Evolutionary conservation across 495 filamentous ascomycete species (phyloP), one percentile per base, ranked within the genome.

Genomic region (Lasiosphaeris hirsuta): DNA sequence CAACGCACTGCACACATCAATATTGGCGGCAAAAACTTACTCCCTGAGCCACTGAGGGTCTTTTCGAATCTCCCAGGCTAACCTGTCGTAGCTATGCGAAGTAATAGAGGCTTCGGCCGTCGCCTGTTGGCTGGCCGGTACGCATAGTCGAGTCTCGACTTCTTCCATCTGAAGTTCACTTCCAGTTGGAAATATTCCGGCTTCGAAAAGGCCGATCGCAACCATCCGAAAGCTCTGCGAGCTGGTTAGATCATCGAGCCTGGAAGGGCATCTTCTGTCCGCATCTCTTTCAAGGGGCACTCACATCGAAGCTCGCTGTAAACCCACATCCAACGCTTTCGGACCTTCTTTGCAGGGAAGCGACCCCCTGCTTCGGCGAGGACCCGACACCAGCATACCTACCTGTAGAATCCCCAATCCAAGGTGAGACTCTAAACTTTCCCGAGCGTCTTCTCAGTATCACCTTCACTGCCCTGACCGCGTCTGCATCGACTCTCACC

Each of bases 281-380:
- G 43, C 43, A 17, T 19, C 43, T 7, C 18, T 46, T 46, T 13
- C 43, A 17, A 19, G 10, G 19, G 4, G 14, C 10, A 54, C 61
- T 59, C 39, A 63, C 61, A 46, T 63, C 61, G 23, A 59, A 59
- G 3, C 51, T 59, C 17, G 56, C 61, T 17, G 49, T 42, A 11
- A 63, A 10, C n/a, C 40, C 45, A 30, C 41, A 51, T 17, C 51
- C 38, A 1, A 30, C 23, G 23, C 5, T 11, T 5, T 36, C 47
- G 30, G n/a, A 40, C 42, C 1, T 7, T n/a, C 35, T 34, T 13
- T 10, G 19, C 17, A 58, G 17, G 10, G 33, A 13, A 35, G 34
- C 15, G 33, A 38, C 30, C 35, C 39, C 40, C 19, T 58, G 19
- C 9, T 17, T 7, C 19, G 37, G 10, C 18, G 23, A 30, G 2